These are phyloP conservation scores for Ophiostoma sp. DNA, from an alignment of 2,329 filamentous ascomycete genomes.

Conservation along the genomic window DNA sequence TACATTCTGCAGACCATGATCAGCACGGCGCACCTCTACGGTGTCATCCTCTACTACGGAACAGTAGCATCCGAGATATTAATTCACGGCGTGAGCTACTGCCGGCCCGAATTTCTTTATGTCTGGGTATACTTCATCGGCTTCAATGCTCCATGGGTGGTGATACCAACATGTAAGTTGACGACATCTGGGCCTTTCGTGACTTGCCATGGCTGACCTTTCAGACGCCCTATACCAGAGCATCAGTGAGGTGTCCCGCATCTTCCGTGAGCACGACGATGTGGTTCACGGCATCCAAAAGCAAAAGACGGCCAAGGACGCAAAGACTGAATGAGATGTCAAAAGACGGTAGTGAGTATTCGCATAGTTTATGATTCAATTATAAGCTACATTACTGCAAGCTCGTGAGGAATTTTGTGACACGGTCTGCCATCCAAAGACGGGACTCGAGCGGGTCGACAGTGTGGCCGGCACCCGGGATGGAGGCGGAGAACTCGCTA, in stretches of 20 bases:
- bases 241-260: background rate
- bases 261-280: slow-evolving; percentile 2
- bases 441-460: slow-evolving; percentile 44
- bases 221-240: background rate
- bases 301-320: background rate
- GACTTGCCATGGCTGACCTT: background rate
- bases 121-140: slow-evolving; percentile 60
- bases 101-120: slow-evolving; percentile 55
- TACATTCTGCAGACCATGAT: slow-evolving; percentile 48
- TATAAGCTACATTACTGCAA: slow-evolving; percentile 22
- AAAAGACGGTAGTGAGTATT: background rate
- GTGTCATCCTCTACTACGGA: slow-evolving; percentile 57
- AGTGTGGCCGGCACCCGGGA: slow-evolving; percentile 49
- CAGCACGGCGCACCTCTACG: slow-evolving; percentile 53
- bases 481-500: slow-evolving; percentile 47
- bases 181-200: background rate
- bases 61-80: slow-evolving; percentile 49
- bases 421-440: slow-evolving; percentile 45
- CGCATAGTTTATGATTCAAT: background rate
- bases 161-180: slow-evolving; percentile 50
- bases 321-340: background rate
- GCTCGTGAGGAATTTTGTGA: slow-evolving; percentile 42
- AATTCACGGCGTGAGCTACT: slow-evolving; percentile 44
- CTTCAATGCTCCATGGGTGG: slow-evolving; percentile 56
- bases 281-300: background rate